phyloP scores from a whole-genome alignment of 495 filamentous ascomycete species.

The Podospora bellae-mahoneyi region DNA sequence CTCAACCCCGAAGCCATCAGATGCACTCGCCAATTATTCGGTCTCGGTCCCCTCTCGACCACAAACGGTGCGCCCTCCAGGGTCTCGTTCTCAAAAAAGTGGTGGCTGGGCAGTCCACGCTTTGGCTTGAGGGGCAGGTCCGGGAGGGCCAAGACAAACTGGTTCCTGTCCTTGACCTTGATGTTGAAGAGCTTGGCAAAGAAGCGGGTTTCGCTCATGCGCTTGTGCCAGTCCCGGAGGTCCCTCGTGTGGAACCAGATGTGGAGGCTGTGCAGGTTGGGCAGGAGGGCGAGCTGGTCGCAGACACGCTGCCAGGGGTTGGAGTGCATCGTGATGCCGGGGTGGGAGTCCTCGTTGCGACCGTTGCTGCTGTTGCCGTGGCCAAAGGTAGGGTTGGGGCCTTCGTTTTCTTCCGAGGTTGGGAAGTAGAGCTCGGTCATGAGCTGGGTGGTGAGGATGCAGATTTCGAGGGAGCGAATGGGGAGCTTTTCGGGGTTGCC shows the following conservation, averaged over 20 bases:
- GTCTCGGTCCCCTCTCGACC: conserved; percentile 23
- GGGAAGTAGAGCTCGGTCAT: conserved; percentile 31
- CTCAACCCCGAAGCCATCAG: conserved; percentile 15
- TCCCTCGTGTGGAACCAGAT: conserved; percentile 33
- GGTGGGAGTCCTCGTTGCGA: background rate
- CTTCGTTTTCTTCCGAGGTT: background rate
- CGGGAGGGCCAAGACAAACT: conserved; percentile 27
- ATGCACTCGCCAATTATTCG: conserved; percentile 29
- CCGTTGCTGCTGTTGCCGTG: conserved; percentile 8
- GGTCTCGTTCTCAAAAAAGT: conserved; percentile 19
- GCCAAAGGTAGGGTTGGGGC: conserved; percentile 9
- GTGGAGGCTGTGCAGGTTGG: conserved; percentile 19
- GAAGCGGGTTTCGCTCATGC: conserved; percentile 28
- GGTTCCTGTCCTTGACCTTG: conserved; percentile 3
- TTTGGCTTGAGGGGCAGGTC: conserved; percentile 15
- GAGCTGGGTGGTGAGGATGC: conserved; percentile 22
- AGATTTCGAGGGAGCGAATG: conserved; percentile 25
- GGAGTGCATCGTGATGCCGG: conserved; percentile 11
- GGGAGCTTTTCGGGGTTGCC: background rate
- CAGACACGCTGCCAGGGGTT: conserved; percentile 31
- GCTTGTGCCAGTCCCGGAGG: conserved; percentile 30
- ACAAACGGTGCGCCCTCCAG: conserved; percentile 20
- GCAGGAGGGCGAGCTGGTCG: conserved; percentile 15
- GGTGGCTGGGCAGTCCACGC: conserved; percentile 8
- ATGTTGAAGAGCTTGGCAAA: conserved; percentile 20